phyloP scores from a whole-genome alignment of 2,329 filamentous ascomycete species.

The Aspergillus pseudoglaucus region DNA sequence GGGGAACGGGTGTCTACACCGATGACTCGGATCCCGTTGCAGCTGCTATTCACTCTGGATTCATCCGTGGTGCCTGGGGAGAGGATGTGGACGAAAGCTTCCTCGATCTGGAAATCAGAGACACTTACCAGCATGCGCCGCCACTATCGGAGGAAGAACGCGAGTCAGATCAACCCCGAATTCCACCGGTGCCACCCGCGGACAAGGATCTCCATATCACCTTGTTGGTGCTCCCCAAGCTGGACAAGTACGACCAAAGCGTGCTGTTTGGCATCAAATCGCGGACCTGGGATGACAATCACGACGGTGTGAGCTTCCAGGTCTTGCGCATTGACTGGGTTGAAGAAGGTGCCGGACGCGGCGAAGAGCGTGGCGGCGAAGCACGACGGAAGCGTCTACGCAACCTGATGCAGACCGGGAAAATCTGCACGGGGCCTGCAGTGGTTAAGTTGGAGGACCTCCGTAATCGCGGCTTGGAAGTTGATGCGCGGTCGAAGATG shows the following conservation, averaged over 20 bases:
- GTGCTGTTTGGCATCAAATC: conserved; percentile 77
- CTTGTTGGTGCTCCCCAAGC: conserved; percentile 69
- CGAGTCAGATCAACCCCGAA: conserved; percentile 23
- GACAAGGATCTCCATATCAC: conserved; percentile 82
- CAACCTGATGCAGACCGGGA: conserved; percentile 36
- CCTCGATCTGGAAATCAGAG: conserved; percentile 52
- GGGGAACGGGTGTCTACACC: conserved; percentile 91
- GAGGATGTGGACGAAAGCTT: conserved; percentile 67
- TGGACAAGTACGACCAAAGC: conserved; percentile 69
- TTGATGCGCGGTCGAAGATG: conserved; percentile 17
- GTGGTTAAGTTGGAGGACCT: conserved; percentile 31
- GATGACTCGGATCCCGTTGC: conserved; percentile 93
- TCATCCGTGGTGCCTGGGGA: conserved; percentile 82
- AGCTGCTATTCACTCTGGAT: conserved; percentile 87
- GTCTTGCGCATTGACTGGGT: conserved; percentile 79
- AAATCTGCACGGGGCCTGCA: conserved; percentile 35
- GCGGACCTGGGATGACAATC: conserved; percentile 66
- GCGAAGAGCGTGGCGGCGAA: conserved; percentile 42
- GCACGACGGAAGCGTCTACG: conserved; percentile 45
- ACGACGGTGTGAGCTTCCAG: conserved; percentile 87
- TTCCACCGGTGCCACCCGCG: conserved; percentile 47
- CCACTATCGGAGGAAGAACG: conserved; percentile 32
- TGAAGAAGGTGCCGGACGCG: conserved; percentile 54
- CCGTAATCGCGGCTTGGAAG: conserved; percentile 21
- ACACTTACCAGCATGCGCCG: conserved; percentile 39